phyloP scores from a whole-genome alignment of 352 stramenopile species.

The Aphanomyces stellatus region DNA sequence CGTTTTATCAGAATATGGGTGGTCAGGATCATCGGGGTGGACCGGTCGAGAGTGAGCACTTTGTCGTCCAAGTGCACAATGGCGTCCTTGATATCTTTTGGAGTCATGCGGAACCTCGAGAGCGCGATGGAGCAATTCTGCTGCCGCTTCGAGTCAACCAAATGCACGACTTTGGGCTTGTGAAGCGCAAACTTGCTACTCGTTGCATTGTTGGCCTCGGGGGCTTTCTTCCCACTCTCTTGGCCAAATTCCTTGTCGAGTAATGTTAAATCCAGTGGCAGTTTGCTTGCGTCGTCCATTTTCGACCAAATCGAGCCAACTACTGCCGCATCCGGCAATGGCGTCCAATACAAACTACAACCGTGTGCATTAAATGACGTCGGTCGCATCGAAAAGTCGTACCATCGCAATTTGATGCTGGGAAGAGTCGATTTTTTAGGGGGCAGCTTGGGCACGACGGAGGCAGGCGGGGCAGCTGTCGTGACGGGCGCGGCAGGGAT shows the following conservation, averaged over 20 bases:
- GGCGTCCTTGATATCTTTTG: slow-evolving; percentile 19
- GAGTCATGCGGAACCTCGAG: slow-evolving; percentile 19
- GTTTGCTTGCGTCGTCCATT: slow-evolving; percentile 2
- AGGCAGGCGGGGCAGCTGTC: not conserved
- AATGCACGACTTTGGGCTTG: slow-evolving; percentile 22
- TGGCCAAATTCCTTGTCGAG: slow-evolving; percentile 8
- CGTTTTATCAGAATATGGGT: not conserved
- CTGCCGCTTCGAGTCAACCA: slow-evolving; percentile 28
- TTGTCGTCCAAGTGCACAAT: slow-evolving; percentile 23
- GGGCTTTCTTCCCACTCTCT: not conserved
- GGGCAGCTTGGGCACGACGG: not conserved
- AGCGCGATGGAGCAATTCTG: slow-evolving; percentile 32
- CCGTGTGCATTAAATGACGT: too few relatives aligned
- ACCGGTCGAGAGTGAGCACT: slow-evolving; percentile 21
- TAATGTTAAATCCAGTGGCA: not conserved
- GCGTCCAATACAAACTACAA: slow-evolving; percentile 15
- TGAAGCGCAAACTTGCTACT: slow-evolving; percentile 22
- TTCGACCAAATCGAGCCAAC: not conserved
- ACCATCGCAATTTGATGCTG: not conserved
- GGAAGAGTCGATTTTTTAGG: not conserved
- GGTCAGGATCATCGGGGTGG: not conserved
- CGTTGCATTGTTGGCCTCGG: slow-evolving; percentile 46
- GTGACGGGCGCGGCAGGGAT: too few relatives aligned
- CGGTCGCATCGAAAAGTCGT: not conserved
- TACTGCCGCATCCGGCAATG: not conserved